These are phyloP conservation scores for Cordyceps tenuipes DNA, from an alignment of 2,329 filamentous ascomycete genomes.

Conservation along the genomic window DNA sequence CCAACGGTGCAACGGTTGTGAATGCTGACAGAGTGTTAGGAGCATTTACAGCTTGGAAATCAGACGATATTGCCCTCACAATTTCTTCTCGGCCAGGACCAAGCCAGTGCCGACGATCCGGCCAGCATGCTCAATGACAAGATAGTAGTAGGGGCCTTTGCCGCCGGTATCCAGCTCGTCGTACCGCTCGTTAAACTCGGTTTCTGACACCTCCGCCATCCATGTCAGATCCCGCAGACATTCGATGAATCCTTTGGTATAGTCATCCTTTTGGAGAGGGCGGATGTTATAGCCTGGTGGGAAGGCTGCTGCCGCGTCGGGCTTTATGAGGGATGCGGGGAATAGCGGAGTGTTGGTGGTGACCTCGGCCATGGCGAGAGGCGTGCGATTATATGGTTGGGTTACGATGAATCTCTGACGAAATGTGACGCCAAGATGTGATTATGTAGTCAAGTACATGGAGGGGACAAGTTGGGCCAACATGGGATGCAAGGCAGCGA, in stretches of 20 bases:
- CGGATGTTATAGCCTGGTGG: constrained; percentile 64
- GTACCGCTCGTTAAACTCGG: constrained; percentile 59
- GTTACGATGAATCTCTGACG: neutral
- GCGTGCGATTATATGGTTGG: neutral
- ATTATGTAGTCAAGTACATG: neutral
- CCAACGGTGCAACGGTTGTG: constrained; percentile 61
- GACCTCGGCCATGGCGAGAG: constrained; percentile 11
- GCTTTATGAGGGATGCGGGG: constrained; percentile 55
- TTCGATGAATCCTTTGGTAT: constrained; percentile 62
- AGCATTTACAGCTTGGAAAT: neutral
- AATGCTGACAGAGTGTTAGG: constrained; percentile 35
- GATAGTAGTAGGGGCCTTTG: constrained; percentile 54
- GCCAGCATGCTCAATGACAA: constrained; percentile 57
- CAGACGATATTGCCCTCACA: constrained; percentile 31
- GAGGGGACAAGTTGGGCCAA: neutral
- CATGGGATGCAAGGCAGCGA: neutral
- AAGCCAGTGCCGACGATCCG: constrained; percentile 67
- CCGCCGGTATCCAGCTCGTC: constrained; percentile 42
- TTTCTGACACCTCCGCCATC: constrained; percentile 61
- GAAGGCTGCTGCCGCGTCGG: constrained; percentile 49
- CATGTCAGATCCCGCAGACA: constrained; percentile 69
- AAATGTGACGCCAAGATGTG: neutral
- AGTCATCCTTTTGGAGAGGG: constrained; percentile 60
- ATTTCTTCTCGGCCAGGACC: constrained; percentile 72
- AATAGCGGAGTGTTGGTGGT: constrained; percentile 41